Base-by-base conservation (phyloP, 176 grass and related monocot genomes). In the Avena atlantica region DNA sequence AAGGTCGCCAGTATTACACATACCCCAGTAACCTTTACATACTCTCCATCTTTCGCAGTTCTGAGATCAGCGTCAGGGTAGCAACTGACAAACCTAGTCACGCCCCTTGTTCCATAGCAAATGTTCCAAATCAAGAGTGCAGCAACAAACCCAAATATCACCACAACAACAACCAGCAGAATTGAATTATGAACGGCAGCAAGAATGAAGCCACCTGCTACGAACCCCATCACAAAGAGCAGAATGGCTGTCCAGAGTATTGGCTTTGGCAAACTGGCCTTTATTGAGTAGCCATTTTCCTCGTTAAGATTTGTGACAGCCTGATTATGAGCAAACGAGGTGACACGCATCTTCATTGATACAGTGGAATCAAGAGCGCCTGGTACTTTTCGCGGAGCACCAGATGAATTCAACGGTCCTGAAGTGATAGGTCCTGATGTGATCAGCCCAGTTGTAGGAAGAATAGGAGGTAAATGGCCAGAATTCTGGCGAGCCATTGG, bases 11-110 rank as follows among this genome's bases (percentile, higher is more conserved):
- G 55, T 49, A 83, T 37, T 81, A 73, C 36, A 88, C 91, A 67
- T 95, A 98, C 95, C 91, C 95, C 95, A 34, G 95, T 90, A 74
- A 95, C 90, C 86, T 98, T 98, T 50, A 98, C 93, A 86, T 91
- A 95, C 60, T 98, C 89, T 8, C 91, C 95, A 52, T 98, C 91
- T 76, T 92, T 95, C 42, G 93, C 84, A 6, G 86, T 93, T 89
- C 91, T 93, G 68, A 98, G 93, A 87, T 98, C 95, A 40, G 88
- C 88, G 89, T 98, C 95, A 89, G 93, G 91, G 88, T 91, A 89
- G 29, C 50, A 79, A 55, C 37, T 77, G 70, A 98, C 56, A 51
- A 98, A 98, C 45, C 88, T 84, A 52, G 78, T 90, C 25, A 92
- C 64, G 16, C 85, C 90, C 86, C 77, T 89, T 68, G 31, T 87